Evolutionary conservation across 371 early-diverging fungal genomes (phyloP).

Genomic region (Lichtheimia ornata): DNA sequence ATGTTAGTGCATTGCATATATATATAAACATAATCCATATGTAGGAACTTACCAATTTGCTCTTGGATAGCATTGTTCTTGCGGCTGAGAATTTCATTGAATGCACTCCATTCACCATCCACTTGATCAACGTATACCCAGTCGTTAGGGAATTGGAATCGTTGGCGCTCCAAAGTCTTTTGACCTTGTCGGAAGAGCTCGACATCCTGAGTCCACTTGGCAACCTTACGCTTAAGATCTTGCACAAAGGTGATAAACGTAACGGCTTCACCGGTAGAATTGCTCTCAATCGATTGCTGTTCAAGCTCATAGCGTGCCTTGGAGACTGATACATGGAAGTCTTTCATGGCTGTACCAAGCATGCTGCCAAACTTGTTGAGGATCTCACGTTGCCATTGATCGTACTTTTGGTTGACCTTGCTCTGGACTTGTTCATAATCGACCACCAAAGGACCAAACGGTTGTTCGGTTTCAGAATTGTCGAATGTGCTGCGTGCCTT

Average conservation of each 20-base stretch:
- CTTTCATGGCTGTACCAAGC: slow-evolving; percentile 84
- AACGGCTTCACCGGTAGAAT: slow-evolving; percentile 90
- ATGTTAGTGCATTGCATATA: background rate
- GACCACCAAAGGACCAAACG: slow-evolving; percentile 86
- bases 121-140: slow-evolving; percentile 97
- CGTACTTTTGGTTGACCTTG: slow-evolving; percentile 97
- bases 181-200: slow-evolving; percentile 90
- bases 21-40: slow-evolving; percentile 2
- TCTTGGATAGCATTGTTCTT: slow-evolving; percentile 94
- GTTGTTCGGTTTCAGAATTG: slow-evolving; percentile 88
- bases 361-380: slow-evolving; percentile 88
- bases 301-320: slow-evolving; percentile 89
- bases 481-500: slow-evolving; percentile 94
- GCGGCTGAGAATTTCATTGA: slow-evolving; percentile 89
- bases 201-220: slow-evolving; percentile 83
- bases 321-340: slow-evolving; percentile 76
- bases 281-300: slow-evolving; percentile 82
- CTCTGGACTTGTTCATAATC: slow-evolving; percentile 97
- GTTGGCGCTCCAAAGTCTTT: slow-evolving; percentile 90
- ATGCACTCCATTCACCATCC: slow-evolving; percentile 97
- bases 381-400: slow-evolving; percentile 96
- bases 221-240: slow-evolving; percentile 87
- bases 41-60: slow-evolving; percentile 65
- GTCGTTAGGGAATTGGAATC: slow-evolving; percentile 91
- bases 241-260: slow-evolving; percentile 96